A percentile compares a stretch with the other conserved stretches of the same genome.
Conservation (phyloP, 1,284 basidiomycete genomes). For the Stygiomarasmius scandens region DNA sequence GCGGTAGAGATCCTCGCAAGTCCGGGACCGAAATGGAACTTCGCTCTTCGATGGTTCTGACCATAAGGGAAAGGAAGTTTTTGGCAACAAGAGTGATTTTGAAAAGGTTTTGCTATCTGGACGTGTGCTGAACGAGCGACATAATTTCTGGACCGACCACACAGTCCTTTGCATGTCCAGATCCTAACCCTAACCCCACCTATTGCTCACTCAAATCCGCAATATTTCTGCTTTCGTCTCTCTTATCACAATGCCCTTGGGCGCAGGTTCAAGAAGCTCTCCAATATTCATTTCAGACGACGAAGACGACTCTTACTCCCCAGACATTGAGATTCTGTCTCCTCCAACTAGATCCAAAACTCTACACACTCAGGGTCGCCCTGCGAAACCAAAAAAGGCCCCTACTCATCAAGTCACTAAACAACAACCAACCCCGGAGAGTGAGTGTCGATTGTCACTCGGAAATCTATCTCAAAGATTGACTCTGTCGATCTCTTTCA, state of each 20-base stretch:
- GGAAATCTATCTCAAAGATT: not conserved
- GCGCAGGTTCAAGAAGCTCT: constrained; percentile 24
- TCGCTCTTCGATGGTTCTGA: constrained; percentile 71
- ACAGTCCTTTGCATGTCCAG: not conserved
- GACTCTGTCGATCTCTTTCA: not conserved
- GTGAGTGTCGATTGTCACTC: not conserved
- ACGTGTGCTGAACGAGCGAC: not conserved
- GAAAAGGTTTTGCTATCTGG: constrained; percentile 40
- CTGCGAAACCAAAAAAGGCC: not conserved
- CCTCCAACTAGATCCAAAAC: constrained; percentile 1
- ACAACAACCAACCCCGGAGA: not conserved
- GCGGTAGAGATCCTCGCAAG: constrained; percentile 78
- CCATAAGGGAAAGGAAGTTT: constrained; percentile 81
- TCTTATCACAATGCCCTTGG: constrained; percentile 2
- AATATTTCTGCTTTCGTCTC: not conserved
- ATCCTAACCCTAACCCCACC: not conserved
- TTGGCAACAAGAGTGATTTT: constrained; percentile 81
- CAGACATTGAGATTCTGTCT: constrained; percentile 20
- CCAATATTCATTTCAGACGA: constrained; percentile 48
- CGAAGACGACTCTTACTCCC: constrained; percentile 27
- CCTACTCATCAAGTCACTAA: not conserved
- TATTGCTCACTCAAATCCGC: too few relatives aligned
- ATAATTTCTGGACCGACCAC: not conserved
- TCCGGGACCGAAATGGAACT: constrained; percentile 61
- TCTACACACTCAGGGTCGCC: not conserved